Base-by-base conservation (phyloP, 1,284 basidiomycete genomes). In the Malassezia yamatoensis region DNA sequence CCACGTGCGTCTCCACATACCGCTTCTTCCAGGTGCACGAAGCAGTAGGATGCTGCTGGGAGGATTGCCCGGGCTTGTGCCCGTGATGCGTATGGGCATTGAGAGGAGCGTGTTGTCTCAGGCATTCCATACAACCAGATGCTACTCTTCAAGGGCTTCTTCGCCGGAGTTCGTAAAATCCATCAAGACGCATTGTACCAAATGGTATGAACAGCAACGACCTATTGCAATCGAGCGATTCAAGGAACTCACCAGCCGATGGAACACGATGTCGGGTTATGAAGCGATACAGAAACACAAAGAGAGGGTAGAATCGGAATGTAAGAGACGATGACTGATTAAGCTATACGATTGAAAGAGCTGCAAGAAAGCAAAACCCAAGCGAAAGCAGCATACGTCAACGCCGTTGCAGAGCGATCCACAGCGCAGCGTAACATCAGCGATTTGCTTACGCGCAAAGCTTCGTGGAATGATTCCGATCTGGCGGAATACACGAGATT, bases 251-350 rank as follows among this genome's bases (percentile, higher is more conserved):
- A 58, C 58, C 4, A 21, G 54, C 5, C 55, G 56, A 15, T 72
- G 69, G 67, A 72, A 69, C 58, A 56, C 52, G 5, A 62, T 63
- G 37, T 59, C 61, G 1, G 70, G 70, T 24, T 72, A 69, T 46
- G 53, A 63, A 1, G 60, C 54, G 5, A 65, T 72, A 35, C 59
- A 65, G 43, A 34, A 29, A 8, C 61, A 67, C 43, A 71, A 68
- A 44, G 11, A 38, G 0, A 54, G 54, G 21, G 67, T 70, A 18
- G 43, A 45, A 10, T 4, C 32, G 11, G 55, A 65, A 8, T 46
- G 58, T 60, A 42, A 7, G 60, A 53, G 13, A 35, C 4, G 13
- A 13, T 55, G 6, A 11, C 47, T 46, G 13, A 53, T 38, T 3
- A 60, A 64, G 64, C 64, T 42, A 15, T 47, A 8, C 52, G 57